Conservation (phyloP, 2,329 filamentous ascomycete species). For the Aspergillus aculeatus region DNA sequence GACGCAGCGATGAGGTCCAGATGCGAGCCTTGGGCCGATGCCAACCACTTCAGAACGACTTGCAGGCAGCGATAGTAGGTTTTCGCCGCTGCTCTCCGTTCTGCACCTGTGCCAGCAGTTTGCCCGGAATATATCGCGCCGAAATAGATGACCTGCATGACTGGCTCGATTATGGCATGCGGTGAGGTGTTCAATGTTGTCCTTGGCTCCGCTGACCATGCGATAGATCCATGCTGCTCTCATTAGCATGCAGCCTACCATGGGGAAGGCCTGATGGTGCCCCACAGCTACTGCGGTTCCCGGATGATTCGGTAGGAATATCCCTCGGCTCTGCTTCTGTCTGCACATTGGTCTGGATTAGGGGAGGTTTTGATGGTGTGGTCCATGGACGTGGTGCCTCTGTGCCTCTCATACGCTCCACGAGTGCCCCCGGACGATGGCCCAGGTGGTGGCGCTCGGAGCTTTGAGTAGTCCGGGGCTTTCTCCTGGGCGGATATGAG, state of each 20-base stretch:
- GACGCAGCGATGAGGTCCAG: constrained; percentile 7
- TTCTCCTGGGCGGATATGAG: constrained; percentile 1
- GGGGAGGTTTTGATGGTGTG: neutral
- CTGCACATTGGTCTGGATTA: neutral
- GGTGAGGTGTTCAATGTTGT: constrained; percentile 5
- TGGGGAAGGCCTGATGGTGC: no score
- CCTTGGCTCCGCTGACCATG: constrained; percentile 4
- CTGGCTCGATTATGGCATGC: neutral
- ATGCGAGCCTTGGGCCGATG: constrained; percentile 1
- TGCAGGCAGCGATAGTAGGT: constrained; percentile 5
- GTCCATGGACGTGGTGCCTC: neutral
- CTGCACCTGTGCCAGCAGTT: neutral
- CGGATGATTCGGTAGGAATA: no score
- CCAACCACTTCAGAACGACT: neutral
- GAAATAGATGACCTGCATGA: constrained; percentile 5
- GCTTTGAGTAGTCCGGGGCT: neutral
- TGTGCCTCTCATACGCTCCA: neutral
- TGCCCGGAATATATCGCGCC: constrained; percentile 2
- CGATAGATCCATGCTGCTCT: neutral
- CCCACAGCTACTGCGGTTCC: no score
- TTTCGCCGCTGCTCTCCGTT: neutral
- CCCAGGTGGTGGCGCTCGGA: neutral
- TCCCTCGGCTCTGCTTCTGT: neutral
- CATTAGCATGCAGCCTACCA: neutral
- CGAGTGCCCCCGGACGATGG: constrained; percentile 2